Percentiles rank a stretch among this genome's conserved stretches.
Evolutionary conservation across 2,329 filamentous ascomycete genomes (phyloP).

Genomic region (Thermoascus crustaceus): DNA sequence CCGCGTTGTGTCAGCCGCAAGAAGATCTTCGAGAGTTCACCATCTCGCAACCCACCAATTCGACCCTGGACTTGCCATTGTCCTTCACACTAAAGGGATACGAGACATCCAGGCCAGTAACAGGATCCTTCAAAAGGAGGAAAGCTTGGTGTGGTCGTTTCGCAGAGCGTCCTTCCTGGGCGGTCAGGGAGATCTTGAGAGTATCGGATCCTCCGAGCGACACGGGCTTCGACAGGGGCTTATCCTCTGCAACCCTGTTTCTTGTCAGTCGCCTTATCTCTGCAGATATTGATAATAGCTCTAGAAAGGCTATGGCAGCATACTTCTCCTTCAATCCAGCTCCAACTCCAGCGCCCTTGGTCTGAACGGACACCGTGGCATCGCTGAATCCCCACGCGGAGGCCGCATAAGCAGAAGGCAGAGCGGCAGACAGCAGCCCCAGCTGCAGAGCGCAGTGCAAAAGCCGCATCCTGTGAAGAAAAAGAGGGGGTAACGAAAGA

Average conservation of each 20-base stretch:
- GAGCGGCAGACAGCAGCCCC: conserved; percentile 27
- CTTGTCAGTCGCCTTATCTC: conserved; percentile 3
- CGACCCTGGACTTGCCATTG: conserved; percentile 74
- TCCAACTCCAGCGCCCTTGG: conserved; percentile 52
- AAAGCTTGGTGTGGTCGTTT: conserved; percentile 94
- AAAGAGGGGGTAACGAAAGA: conserved; percentile 5
- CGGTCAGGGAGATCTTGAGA: conserved; percentile 73
- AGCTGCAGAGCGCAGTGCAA: conserved; percentile 27
- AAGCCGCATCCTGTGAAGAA: conserved; percentile 27
- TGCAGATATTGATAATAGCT: neutral
- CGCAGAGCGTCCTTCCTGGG: conserved; percentile 66
- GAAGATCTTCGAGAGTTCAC: neutral
- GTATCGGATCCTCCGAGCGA: conserved; percentile 60
- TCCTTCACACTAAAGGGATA: conserved; percentile 80
- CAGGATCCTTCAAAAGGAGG: conserved; percentile 67
- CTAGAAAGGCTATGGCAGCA: conserved; percentile 10
- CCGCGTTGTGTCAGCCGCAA: conserved; percentile 3
- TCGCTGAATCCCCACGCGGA: conserved; percentile 56
- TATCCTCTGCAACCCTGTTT: conserved; percentile 50
- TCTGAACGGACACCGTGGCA: conserved; percentile 52
- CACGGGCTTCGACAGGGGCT: conserved; percentile 56
- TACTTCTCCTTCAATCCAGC: conserved; percentile 50
- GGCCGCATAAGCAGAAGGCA: conserved; percentile 36
- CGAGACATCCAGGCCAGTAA: conserved; percentile 73
- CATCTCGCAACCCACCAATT: conserved; percentile 57